Evolutionary conservation across 140 eudicot genomes (phyloP), one percentile per base, ranked within the genome.

Genomic region (Cichorium intybus): DNA sequence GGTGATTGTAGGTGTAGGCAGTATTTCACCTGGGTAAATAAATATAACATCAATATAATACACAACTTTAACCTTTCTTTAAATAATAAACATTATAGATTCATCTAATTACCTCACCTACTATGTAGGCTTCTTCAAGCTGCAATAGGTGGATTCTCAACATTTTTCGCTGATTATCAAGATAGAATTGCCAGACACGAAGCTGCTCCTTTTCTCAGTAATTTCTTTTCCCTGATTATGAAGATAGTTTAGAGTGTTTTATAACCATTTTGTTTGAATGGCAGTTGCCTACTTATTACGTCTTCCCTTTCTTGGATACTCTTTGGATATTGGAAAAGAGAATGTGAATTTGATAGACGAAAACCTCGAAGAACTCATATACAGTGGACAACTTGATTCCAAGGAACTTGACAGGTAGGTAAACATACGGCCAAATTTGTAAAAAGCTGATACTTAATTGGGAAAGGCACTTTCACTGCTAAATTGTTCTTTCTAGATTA

Each of bases 21-120:
- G 99, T 84, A 82, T 66, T 57, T 75, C 97, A 51, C 99, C 99
- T 4, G 99, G 97, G 99, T 94, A 86, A 75, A n/a, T n/a, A n/a
- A n/a, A 87, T 70, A 56, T 55, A 3, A 34, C 56, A 68, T 35
- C 43, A 21, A 34, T 35, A 8, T 33, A 34, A 27, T 59, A n/a
- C n/a, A 64, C 33, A 56, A 43, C 34, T 62, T 43, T 1, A n/a
- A 10, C 24, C 53, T 10, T 47, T 24, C 11, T n/a, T 4, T 31
- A 34, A 22, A 52, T 23, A 34, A 66, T 35, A 53, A 52, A 33
- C 69, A 70, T 0, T 60, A 22, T 55, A 16, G 6, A 34, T 56
- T 48, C 9, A 41, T 52, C 74, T 70, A 27, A 74, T 55, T 72
- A 33, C 50, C 31, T 70, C 45, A 53, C 64, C 26, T 74, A 23